Base-by-base conservation (phyloP, 805 yeast species). In the Candida chauliodis region DNA sequence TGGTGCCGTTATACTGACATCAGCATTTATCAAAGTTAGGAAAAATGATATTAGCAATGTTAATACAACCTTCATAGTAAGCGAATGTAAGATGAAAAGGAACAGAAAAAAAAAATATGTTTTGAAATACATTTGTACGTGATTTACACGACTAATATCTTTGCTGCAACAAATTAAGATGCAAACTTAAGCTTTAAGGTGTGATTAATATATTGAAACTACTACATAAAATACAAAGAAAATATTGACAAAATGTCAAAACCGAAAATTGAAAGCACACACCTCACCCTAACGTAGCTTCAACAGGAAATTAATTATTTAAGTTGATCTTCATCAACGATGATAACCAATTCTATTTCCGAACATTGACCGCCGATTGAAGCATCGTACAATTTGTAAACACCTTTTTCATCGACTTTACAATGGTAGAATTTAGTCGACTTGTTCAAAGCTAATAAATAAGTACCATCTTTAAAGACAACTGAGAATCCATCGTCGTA, bases 1-100 rank as follows among this genome's bases (percentile, higher is more conserved):
- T 2, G 84, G 82, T 2, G 62, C 31, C 5, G 64, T 46, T 34
- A 79, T 48, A 3, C 59, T 53, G 28, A 80, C 72, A 51, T 77
- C 83, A 2, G 76, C 82, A 11, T 18, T 22, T 5, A 40, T 33
- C 16, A 33, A 22, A 21, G 10, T 33, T 11, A 16, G 10, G 2
- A 33, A 8, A 17, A 24, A 13, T 14, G 24, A 20, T 33, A 33
- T 33, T 33, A 33, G 29, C 16, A 33, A 23, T 9, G 36, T 33
- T 13, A 23, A 23, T 11, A 19, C 6, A 16, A 23, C 7, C 24
- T 10, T 23, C 36, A 33, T 33, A 5, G 7, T 7, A 27, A 27
- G 16, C 32, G 32, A 29, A 29, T 29, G 32, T 29, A 21, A n/a
- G n/a, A n/a, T n/a, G n/a, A n/a, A n/a, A n/a, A n/a, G n/a, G n/a